These are phyloP conservation scores for Torulaspora indica DNA, from an alignment of 805 yeast genomes.

Conservation along the genomic window DNA sequence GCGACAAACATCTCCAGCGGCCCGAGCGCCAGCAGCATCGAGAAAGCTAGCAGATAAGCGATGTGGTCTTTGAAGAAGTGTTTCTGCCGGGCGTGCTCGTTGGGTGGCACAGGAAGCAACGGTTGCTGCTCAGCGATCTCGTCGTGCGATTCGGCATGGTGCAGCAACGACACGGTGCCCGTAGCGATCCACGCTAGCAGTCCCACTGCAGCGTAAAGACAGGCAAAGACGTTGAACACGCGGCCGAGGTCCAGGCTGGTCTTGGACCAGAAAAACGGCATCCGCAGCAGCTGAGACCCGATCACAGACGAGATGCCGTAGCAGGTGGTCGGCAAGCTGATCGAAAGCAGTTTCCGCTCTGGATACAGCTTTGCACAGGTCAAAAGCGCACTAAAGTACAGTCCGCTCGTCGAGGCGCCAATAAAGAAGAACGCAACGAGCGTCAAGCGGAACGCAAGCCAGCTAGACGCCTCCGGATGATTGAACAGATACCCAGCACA, in stretches of 20 bases:
- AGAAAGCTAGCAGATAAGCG: conserved; percentile 57
- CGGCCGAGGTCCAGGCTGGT: conserved; percentile 43
- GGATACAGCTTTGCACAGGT: conserved; percentile 89
- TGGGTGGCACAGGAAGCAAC: conserved; percentile 32
- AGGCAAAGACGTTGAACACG: conserved; percentile 51
- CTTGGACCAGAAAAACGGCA: conserved; percentile 37
- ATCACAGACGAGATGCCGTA: conserved; percentile 80
- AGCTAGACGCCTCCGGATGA: conserved; percentile 17
- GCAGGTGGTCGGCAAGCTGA: conserved; percentile 81
- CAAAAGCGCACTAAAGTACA: conserved; percentile 64
- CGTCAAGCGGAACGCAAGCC: conserved; percentile 35
- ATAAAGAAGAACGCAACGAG: conserved; percentile 52
- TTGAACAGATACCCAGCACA: conserved; percentile 42
- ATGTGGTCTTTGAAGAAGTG: conserved; percentile 50
- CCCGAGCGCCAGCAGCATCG: conserved; percentile 68
- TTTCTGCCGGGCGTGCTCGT: conserved; percentile 23
- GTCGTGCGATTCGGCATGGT: conserved; percentile 33
- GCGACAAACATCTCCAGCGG: conserved; percentile 82
- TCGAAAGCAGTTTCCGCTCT: conserved; percentile 67
- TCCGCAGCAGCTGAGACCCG: conserved; percentile 57
- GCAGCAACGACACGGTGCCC: conserved; percentile 53
- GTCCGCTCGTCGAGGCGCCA: conserved; percentile 68
- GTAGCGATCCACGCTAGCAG: conserved; percentile 59
- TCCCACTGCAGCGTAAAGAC: conserved; percentile 53
- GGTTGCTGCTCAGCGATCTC: conserved; percentile 24